phyloP scores from a whole-genome alignment of 116 monocot genomes.

The Iris pallida region DNA sequence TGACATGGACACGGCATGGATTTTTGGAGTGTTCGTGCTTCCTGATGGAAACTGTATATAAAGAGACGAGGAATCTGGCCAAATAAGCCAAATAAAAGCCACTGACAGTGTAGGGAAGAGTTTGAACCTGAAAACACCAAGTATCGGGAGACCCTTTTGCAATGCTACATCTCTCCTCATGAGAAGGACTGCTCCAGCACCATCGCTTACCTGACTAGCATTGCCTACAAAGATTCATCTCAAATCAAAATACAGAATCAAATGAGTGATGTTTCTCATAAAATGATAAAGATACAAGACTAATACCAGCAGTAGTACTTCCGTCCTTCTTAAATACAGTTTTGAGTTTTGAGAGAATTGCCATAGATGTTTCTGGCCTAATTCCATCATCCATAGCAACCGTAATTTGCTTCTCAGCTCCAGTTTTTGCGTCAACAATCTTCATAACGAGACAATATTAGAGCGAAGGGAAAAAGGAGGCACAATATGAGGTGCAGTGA shows the following conservation, averaged over 20 bases:
- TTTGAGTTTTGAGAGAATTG: constrained; percentile 75
- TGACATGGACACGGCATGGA: too few relatives aligned
- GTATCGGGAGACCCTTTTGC: constrained; percentile 71
- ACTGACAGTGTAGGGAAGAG: neutral
- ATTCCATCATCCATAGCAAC: constrained; percentile 87
- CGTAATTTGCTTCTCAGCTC: constrained; percentile 65
- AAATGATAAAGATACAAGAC: neutral
- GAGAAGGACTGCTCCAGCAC: constrained; percentile 93
- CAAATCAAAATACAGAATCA: neutral
- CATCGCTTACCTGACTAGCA: constrained; percentile 96
- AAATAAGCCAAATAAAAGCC: too few relatives aligned
- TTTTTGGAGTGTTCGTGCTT: too few relatives aligned
- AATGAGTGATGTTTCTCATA: neutral
- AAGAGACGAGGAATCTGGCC: too few relatives aligned
- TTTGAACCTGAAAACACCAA: constrained; percentile 82
- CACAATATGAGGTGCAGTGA: too few relatives aligned
- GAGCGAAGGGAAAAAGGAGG: too few relatives aligned
- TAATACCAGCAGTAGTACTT: constrained; percentile 86
- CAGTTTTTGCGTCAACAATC: constrained; percentile 93
- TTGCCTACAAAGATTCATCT: constrained; percentile 46
- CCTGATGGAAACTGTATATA: too few relatives aligned
- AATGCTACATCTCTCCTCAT: constrained; percentile 83
- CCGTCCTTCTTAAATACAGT: constrained; percentile 92
- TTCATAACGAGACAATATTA: constrained; percentile 2
- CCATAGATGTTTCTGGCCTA: constrained; percentile 56